These are phyloP conservation scores for Monascus purpureus DNA, from an alignment of 495 filamentous ascomycete genomes.

Conservation along the genomic window DNA sequence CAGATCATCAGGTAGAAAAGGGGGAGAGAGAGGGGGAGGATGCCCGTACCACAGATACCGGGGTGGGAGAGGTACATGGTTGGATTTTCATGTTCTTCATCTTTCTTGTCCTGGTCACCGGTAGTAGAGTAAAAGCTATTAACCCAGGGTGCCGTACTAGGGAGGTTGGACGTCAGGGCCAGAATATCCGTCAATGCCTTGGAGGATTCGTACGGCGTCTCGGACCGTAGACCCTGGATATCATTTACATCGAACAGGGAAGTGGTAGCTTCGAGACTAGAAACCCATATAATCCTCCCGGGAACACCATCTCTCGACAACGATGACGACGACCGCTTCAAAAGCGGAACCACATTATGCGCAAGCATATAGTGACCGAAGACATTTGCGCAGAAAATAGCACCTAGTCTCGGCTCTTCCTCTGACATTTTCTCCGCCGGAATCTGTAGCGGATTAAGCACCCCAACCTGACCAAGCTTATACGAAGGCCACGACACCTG, in stretches of 20 bases:
- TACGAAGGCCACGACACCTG: constrained; percentile 65
- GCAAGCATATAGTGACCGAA: constrained; percentile 91
- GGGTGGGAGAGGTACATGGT: constrained; percentile 71
- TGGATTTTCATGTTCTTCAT: constrained; percentile 19
- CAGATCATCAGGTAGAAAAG: constrained; percentile 49
- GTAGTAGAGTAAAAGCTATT: constrained; percentile 32
- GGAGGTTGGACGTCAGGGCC: constrained; percentile 56
- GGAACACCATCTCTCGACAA: constrained; percentile 1
- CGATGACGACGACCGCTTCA: constrained; percentile 35
- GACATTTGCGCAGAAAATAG: constrained; percentile 79
- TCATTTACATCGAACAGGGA: constrained; percentile 48
- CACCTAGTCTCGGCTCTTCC: constrained; percentile 48
- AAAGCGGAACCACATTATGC: constrained; percentile 61
- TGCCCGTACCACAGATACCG: constrained; percentile 67
- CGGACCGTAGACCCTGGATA: constrained; percentile 54
- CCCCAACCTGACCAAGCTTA: constrained; percentile 52
- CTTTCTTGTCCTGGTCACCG: constrained; percentile 2
- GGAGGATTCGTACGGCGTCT: constrained; percentile 61
- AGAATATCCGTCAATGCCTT: constrained; percentile 81
- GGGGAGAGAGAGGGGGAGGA: constrained; percentile 55
- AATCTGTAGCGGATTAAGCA: constrained; percentile 28
- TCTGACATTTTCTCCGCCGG: not conserved
- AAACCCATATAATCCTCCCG: constrained; percentile 73
- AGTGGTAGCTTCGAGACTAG: constrained; percentile 55
- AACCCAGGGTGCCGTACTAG: constrained; percentile 43